Base-by-base conservation (phyloP, 176 grass and related monocot species). In the Cenchrus fungigraminus region DNA sequence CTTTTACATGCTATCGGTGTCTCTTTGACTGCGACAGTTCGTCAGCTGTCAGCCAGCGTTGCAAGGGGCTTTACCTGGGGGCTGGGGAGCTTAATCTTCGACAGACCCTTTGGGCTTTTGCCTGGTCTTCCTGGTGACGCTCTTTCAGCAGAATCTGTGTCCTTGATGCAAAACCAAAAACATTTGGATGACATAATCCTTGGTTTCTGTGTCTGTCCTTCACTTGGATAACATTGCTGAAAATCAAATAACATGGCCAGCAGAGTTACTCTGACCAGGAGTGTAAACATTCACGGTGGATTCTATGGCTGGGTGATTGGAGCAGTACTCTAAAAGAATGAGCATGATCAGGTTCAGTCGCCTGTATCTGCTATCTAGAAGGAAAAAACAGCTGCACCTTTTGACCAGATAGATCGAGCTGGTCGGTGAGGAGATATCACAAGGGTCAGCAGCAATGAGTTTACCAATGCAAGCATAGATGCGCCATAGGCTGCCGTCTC, bases 401-500 rank as follows among this genome's bases (percentile, higher is more conserved):
- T 73, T 75, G 12, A 25, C 15, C 52, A 29, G 46, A 28, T 61
- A 0, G 3, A 25, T 11, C 8, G 2, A 61, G 47, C 6, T 53
- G 65, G 1, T 9, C 20, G 9, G 20, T 34, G 4, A 71, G 17
- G 45, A 14, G 40, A 78, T 53, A 54, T 12, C 37, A 29, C 3
- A 9, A 45, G 34, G 46, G 63, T 80, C 61, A 8, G 52, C 42
- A n/a, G 16, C 17, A 37, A 64, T 72, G 72, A 86, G 37, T 34
- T 82, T 42, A 65, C 83, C 55, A 28, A 76, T 56, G 46, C 22
- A 12, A 20, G 34, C 2, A 45, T 72, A 17, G 65, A 56, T 28
- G 32, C 44, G 34, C 19, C 17, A 15, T 62, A 68, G 62, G 45
- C 78, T 55, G 83, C 71, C 9, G 17, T 82, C 59, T 78, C 65